Base-by-base conservation (phyloP, 2,329 filamentous ascomycete species). In the Exophiala mesophila region DNA sequence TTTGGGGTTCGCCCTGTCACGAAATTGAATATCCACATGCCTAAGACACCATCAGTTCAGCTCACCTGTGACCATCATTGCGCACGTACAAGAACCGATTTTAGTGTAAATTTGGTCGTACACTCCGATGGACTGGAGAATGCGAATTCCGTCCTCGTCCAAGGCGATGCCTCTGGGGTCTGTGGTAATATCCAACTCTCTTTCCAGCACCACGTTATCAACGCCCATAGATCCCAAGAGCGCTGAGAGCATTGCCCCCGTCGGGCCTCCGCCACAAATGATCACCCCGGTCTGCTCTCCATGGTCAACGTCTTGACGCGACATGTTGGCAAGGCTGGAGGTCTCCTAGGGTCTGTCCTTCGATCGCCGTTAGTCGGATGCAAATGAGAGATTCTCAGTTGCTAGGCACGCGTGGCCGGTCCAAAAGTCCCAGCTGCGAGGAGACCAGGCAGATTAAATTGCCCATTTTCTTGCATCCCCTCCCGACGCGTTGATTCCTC, bases 261-360 rank as follows among this genome's bases (percentile, higher is more conserved):
- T 60, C 17, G 61, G 61, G 13, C 61, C 61, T 36, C 60, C 62
- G 28, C 61, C 61, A 31, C 58, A 60, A 23, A 63, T 63, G 4
- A 63, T 41, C 12, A 63, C 55, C 23, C 60, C 57, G 1, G 55
- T 59, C 12, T 32, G 37, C 19, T 49, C 41, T 5, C 16, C 24
- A 19, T 41, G 26, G 10, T 38, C n/a, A n/a, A 16, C 2, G 12
- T 24, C n/a, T 35, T 19, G 15, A 26, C 35, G 19, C 34, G 38
- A 17, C 48, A 50, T 50, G 41, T 26, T 26, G 23, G 12, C 7
- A 7, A 26, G 23, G 6, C 12, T 26, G 12, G 23, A 26, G n/a
- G n/a, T n/a, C n/a, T n/a, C n/a, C n/a, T n/a, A n/a, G n/a, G n/a
- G n/a, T n/a, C n/a, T n/a, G n/a, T n/a, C n/a, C n/a, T n/a, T n/a